Base-by-base conservation (phyloP, 1,284 basidiomycete genomes). In the Irpex rosettiformis region DNA sequence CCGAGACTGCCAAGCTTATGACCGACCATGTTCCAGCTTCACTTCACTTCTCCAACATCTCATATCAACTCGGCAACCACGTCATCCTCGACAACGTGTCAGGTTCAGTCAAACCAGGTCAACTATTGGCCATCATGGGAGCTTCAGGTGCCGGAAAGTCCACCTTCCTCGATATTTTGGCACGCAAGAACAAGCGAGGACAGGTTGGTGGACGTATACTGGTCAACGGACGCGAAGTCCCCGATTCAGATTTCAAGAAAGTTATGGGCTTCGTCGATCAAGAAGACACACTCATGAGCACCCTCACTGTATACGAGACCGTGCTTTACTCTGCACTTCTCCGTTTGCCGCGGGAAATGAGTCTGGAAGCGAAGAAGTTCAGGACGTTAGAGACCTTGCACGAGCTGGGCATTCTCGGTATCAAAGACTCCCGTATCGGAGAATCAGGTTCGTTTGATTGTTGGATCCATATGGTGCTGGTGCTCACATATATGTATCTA, bases 111-210 rank as follows among this genome's bases (percentile, higher is more conserved):
- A 86, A 88, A 62, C 89, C 95, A 0, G 96, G 95, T 3, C 90
- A 95, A 71, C 79, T 98, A 43, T 85, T 96, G 76, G 96, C 94
- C 0, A 93, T 98, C 68, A 95, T 98, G 90, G 95, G 96, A 58
- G 93, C 95, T 0, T 96, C 94, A 0, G 96, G 96, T 18, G 95
- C 96, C 0, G 96, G 96, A 55, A 99, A 99, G 73, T 96, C 94
- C 1, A 97, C 96, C 0, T 84, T 98, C 68, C 85, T 99, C 51
- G 96, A 99, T 70, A 95, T 99, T 59, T 85, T 99, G 13, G 96
- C 96, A 2, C 81, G 93, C 55, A 94, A 94, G 72, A 76, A 82
- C 65, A 98, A 99, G 77, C 81, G 87, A 3, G 96, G 96, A 1
- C 67, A 67, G 2, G 89, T 96, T 0, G 73, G 76, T 24, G 96